Conservation (phyloP, 768 basidiomycete species). For the Nidularia sp. region DNA sequence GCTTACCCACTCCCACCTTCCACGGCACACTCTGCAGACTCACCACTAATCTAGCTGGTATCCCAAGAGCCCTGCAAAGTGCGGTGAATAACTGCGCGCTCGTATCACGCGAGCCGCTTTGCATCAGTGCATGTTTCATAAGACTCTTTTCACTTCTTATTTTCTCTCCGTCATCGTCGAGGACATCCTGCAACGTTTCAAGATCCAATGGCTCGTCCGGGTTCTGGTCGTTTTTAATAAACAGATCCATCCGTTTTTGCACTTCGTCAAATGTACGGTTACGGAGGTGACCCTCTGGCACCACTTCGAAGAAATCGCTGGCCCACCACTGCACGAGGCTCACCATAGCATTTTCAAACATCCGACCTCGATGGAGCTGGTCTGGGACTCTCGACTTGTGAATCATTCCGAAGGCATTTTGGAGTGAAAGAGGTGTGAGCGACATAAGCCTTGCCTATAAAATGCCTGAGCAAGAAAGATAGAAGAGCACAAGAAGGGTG, state of each 20-base stretch:
- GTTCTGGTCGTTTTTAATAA: constrained; percentile 18
- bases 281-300: constrained; percentile 62
- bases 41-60: constrained; percentile 84
- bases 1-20: constrained; percentile 64
- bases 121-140: constrained; percentile 89
- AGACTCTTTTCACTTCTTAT: constrained; percentile 80
- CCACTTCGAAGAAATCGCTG: constrained; percentile 61
- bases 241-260: constrained; percentile 34
- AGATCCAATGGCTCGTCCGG: constrained; percentile 26
- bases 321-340: constrained; percentile 86
- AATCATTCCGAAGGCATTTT: constrained; percentile 78
- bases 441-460: constrained; percentile 87
- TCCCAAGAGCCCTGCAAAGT: constrained; percentile 78
- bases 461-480: constrained; percentile 3
- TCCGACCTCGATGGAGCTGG: constrained; percentile 71
- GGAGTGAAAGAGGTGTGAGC: constrained; percentile 73
- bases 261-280: constrained; percentile 78
- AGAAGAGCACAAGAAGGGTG: constrained; percentile 1
- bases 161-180: constrained; percentile 59
- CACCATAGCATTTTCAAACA: constrained; percentile 80
- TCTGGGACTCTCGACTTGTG: constrained; percentile 82
- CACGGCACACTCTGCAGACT: constrained; percentile 93
- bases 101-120: constrained; percentile 76
- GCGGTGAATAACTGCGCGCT: constrained; percentile 91
- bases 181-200: constrained; percentile 39